Evolutionary conservation across 2,329 filamentous ascomycete genomes (phyloP), one percentile per base, ranked within the genome.

Genomic region (Passalora sequoiae): DNA sequence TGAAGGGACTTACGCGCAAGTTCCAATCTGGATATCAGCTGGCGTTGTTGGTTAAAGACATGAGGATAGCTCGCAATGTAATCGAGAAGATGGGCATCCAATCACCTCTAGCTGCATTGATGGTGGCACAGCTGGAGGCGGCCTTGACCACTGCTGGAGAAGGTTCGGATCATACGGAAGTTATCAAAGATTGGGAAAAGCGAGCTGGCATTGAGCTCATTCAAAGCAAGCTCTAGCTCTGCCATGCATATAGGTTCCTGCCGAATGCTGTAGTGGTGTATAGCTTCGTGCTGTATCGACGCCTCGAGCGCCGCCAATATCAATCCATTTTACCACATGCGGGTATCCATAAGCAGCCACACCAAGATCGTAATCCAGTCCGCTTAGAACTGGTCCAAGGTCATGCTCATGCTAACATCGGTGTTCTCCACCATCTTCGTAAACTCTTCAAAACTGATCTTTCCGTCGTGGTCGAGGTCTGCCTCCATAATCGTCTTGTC

Each of bases 401-500:
- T 83, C 79, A 83, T 81, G 65, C 78, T 83, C 73, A 81, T 75
- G 48, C 73, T 77, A 35, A 83, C 74, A 65, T 83, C 80, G 19
- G 91, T 97, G 66, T 85, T 94, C 77, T 96, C 91, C 39, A 98
- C 92, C 91, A 98, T 97, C 73, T 92, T 88, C 49, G 83, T 91
- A 66, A 98, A 98, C 76, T 98, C 92, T 70, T 97, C 89, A 61
- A 98, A 98, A 74, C 88, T 95, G 67, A 98, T 97, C 77, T 94
- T 94, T 61, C 92, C 92, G 67, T 98, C 92, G 49, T 83, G 82
- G 69, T 98, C 92, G 58, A 89, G 77, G 69, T 98, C 92, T 37
- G 92, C 92, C 73, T 98, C 92, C 92, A 97, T 97, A 66, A 98
- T 97, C 47, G 92, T 98, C 81, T 98, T 98, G 74, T 98, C 92